Percentiles rank a stretch among this genome's conserved stretches.
Conservation (phyloP, 345 rosid genomes). For the Euphorbia pulcherrima region DNA sequence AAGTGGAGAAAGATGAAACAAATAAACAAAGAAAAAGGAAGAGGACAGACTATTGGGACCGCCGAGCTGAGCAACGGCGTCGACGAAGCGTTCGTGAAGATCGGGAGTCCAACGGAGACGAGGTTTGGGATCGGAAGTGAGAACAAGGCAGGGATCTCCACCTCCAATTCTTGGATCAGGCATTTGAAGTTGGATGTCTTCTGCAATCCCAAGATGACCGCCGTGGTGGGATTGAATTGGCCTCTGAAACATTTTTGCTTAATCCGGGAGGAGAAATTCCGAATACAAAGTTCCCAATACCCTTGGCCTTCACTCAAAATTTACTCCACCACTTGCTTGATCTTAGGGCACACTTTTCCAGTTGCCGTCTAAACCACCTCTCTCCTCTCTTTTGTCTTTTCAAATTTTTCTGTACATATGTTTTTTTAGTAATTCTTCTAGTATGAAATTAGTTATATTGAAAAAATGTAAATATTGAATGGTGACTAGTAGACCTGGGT, state of each 20-base stretch:
- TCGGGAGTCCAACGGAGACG: conserved; percentile 90
- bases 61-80: conserved; percentile 85
- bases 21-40: background rate
- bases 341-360: too few relatives aligned
- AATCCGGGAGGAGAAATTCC: background rate
- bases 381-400: background rate
- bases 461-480: too few relatives aligned
- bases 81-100: conserved; percentile 86
- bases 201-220: conserved; percentile 10
- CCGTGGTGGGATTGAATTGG: conserved; percentile 13
- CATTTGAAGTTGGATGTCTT: conserved; percentile 10
- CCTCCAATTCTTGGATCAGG: conserved; percentile 10
- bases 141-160: conserved; percentile 63
- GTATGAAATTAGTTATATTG: too few relatives aligned
- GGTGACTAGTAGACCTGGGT: too few relatives aligned
- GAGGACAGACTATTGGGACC: conserved; percentile 64
- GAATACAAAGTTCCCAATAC: background rate
- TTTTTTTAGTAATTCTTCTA: too few relatives aligned
- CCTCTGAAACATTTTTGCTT: conserved; percentile 13
- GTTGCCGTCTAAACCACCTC: too few relatives aligned
- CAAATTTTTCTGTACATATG: too few relatives aligned
- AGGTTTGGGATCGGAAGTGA: conserved; percentile 89
- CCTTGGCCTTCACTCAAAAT: background rate
- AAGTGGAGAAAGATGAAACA: background rate
- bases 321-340: background rate